Percentiles rank a stretch among this genome's conserved stretches.
Conservation (phyloP, 1,284 basidiomycete genomes). For the Moniliophthora roreri region DNA sequence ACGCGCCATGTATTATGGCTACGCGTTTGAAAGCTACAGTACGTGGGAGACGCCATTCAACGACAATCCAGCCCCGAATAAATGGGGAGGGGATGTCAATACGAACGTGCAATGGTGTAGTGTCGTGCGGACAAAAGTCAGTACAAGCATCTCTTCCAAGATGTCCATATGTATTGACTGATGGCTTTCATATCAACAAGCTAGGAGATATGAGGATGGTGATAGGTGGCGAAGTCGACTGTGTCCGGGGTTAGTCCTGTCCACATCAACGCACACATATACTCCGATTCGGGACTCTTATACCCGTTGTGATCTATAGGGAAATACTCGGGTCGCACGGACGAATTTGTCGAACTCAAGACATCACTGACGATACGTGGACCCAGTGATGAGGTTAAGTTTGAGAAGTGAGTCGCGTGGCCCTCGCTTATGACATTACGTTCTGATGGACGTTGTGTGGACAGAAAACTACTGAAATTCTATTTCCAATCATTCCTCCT, state of each 20-base stretch:
- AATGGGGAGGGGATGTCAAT: constrained; percentile 86
- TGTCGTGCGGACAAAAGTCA: constrained; percentile 71
- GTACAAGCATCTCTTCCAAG: too few relatives aligned
- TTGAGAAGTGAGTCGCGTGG: constrained; percentile 69
- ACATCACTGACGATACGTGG: constrained; percentile 83
- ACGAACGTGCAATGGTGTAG: constrained; percentile 97
- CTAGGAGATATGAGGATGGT: constrained; percentile 80
- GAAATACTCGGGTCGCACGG: constrained; percentile 54
- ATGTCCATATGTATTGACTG: too few relatives aligned
- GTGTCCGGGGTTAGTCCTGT: constrained; percentile 67
- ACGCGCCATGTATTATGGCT: constrained; percentile 71
- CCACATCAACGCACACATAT: constrained; percentile 8
- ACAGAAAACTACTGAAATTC: constrained; percentile 88
- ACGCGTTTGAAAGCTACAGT: constrained; percentile 87
- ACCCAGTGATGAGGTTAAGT: constrained; percentile 67
- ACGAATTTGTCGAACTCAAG: constrained; percentile 88
- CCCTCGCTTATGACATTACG: background rate
- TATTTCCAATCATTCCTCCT: constrained; percentile 95
- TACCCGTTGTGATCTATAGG: constrained; percentile 33
- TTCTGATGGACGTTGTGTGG: constrained; percentile 8
- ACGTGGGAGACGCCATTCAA: constrained; percentile 33
- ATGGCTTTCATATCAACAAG: constrained; percentile 33
- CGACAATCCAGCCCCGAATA: too few relatives aligned
- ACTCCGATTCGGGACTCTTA: background rate
- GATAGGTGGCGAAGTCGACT: constrained; percentile 96